Base-by-base conservation (phyloP, 2,329 filamentous ascomycete genomes). In the Monosporascus sp. region DNA sequence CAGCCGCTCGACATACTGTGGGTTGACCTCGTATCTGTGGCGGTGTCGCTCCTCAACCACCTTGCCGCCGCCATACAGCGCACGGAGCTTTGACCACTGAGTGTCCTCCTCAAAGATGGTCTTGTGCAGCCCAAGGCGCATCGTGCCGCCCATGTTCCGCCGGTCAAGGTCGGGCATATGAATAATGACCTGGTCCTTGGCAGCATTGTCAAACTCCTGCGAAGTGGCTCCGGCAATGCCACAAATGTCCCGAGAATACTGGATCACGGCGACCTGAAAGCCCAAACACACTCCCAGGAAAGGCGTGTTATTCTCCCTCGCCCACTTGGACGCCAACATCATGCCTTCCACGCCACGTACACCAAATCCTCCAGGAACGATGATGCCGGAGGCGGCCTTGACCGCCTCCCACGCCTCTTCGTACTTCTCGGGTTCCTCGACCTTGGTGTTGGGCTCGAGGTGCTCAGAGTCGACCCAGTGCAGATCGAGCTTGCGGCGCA, bases 251-350 rank as follows among this genome's bases (percentile, higher is more conserved):
- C 91, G 85, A 2, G 91, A 91, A 62, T 85, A 90, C 71, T 97
- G 92, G 61, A 97, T 88, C 47, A 96, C 91, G 20, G 93, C 91
- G 47, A 96, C 81, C 70, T 97, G 94, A 86, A 96, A 91, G 53
- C 91, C 91, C 22, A 97, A 77, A 68, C 93, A 97, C 58, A 97
- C 88, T 55, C 94, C 94, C 1, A 97, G 79, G 73, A 88, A 97
- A 1, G 91, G 91, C 3, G 82, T 82, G 57, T 87, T 86, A 63
- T 91, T 86, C 60, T 88, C 87, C 52, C 94, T 86, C 2, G 93
- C 92, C 86, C 89, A 97, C 59, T 86, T 87, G n/a, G 88, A 87
- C 3, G 88, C 89, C 52, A 84, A 77, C 64, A 97, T 87, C 91
- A 97, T 97, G 57, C 94, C 94, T 67, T 93, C 87, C 0, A 85